phyloP scores from a whole-genome alignment of 768 basidiomycete genomes.

The Mycena galericulata region DNA sequence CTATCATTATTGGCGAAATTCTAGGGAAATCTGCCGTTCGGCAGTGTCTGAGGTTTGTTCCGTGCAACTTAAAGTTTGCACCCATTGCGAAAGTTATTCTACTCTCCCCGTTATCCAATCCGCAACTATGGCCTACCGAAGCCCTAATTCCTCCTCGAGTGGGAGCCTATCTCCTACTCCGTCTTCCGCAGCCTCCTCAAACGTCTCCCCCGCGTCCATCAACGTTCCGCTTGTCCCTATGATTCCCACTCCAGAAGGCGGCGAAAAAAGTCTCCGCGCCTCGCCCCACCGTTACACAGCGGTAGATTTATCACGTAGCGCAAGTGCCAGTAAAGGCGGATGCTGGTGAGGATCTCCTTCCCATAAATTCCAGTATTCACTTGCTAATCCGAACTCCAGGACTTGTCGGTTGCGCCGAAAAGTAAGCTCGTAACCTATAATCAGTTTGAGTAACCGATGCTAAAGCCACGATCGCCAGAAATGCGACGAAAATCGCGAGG shows the following conservation, averaged over 20 bases:
- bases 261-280: slow-evolving; percentile 48
- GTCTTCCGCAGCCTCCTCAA: slow-evolving; percentile 56
- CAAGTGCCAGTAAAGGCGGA: slow-evolving; percentile 75
- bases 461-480: slow-evolving; percentile 59
- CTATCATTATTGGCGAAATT: slow-evolving; percentile 14
- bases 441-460: neutral
- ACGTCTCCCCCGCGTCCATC: slow-evolving; percentile 60
- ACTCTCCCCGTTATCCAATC: slow-evolving; percentile 38
- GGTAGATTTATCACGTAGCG: slow-evolving; percentile 65
- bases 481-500: slow-evolving; percentile 89
- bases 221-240: slow-evolving; percentile 50
- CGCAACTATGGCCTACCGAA: slow-evolving; percentile 63
- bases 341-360: slow-evolving; percentile 70
- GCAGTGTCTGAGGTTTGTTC: slow-evolving; percentile 33
- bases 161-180: slow-evolving; percentile 62
- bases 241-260: slow-evolving; percentile 47
- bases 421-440: slow-evolving; percentile 53
- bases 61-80: slow-evolving; percentile 30
- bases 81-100: slow-evolving; percentile 26
- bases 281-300: slow-evolving; percentile 61
- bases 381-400: slow-evolving; percentile 53
- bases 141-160: slow-evolving; percentile 60
- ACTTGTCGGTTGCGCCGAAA: slow-evolving; percentile 88
- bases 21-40: slow-evolving; percentile 23
- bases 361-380: slow-evolving; percentile 2